phyloP scores from a whole-genome alignment of 2,329 filamentous ascomycete species.

The Shiraia sp. region DNA sequence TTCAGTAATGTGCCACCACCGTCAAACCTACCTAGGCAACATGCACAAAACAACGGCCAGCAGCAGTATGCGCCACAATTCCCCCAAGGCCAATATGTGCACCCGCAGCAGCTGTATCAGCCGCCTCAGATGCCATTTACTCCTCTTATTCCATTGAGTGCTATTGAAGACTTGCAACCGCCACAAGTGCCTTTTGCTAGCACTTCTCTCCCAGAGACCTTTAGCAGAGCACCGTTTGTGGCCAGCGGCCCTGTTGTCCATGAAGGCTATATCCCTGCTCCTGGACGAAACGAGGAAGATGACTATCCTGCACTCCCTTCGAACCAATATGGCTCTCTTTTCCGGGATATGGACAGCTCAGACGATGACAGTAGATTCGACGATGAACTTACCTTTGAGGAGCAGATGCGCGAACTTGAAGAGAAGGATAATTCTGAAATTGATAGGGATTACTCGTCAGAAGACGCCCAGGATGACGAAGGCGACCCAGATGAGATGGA shows the following conservation, averaged over 20 bases:
- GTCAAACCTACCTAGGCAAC: conserved; percentile 14
- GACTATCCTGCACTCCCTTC: conserved; percentile 28
- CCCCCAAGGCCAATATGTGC: conserved; percentile 17
- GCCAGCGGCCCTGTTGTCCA: conserved; percentile 39
- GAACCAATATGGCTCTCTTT: conserved; percentile 23
- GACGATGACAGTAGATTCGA: conserved; percentile 35
- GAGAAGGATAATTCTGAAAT: conserved; percentile 36
- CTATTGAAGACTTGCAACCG: conserved; percentile 24
- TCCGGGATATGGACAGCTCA: conserved; percentile 27
- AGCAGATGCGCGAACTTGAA: conserved; percentile 29
- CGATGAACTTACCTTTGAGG: conserved; percentile 34
- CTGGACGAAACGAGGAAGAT: conserved; percentile 39
- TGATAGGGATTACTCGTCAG: conserved; percentile 43
- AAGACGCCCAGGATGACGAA: conserved; percentile 36
- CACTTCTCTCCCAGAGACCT: conserved; percentile 21
- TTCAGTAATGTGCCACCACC: conserved; percentile 20
- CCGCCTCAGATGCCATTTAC: conserved; percentile 21
- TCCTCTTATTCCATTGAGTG: conserved; percentile 26
- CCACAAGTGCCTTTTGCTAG: conserved; percentile 14
- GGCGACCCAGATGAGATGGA: conserved; percentile 39
- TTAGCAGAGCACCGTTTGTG: conserved; percentile 24
- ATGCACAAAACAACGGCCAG: conserved; percentile 9
- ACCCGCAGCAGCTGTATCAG: conserved; percentile 22
- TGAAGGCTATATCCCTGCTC: conserved; percentile 46
- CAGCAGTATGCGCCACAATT: conserved; percentile 18